phyloP scores from a whole-genome alignment of 1,284 basidiomycete genomes.

The Trametes pubescens region DNA sequence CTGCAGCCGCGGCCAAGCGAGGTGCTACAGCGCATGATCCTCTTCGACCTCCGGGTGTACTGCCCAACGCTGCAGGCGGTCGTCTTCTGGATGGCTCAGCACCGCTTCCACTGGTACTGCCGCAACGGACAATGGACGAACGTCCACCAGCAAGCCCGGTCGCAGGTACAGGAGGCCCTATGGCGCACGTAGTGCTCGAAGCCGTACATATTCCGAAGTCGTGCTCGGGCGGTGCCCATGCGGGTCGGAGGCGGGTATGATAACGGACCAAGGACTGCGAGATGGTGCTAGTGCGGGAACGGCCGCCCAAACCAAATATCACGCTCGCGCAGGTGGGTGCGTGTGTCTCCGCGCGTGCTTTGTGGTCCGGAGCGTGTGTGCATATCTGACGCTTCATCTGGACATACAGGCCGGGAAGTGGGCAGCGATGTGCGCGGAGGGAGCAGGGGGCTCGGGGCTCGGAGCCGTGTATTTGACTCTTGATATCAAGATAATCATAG shows the following conservation, averaged over 20 bases:
- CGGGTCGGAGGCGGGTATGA: slow-evolving; percentile 9
- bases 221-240: neutral
- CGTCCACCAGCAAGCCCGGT: slow-evolving; percentile 26
- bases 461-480: slow-evolving; percentile 32
- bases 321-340: slow-evolving; percentile 27
- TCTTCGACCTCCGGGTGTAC: slow-evolving; percentile 42
- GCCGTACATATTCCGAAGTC: neutral
- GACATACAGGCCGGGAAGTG: slow-evolving; percentile 20
- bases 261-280: slow-evolving; percentile 19
- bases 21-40: slow-evolving; percentile 38
- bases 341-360: slow-evolving; percentile 19
- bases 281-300: slow-evolving; percentile 17
- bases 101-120: slow-evolving; percentile 38
- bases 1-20: slow-evolving; percentile 39
- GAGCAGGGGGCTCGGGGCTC: slow-evolving; percentile 28
- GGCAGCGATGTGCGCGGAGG: slow-evolving; percentile 18
- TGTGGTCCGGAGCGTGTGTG: slow-evolving; percentile 18
- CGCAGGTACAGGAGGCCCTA: slow-evolving; percentile 26
- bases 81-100: slow-evolving; percentile 39
- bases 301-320: slow-evolving; percentile 6
- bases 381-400: slow-evolving; percentile 29
- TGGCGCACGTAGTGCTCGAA: slow-evolving; percentile 34
- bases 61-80: slow-evolving; percentile 39
- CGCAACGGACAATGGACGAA: slow-evolving; percentile 38
- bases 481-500: slow-evolving; percentile 37